Evolutionary conservation across 1,284 basidiomycete species (phyloP), one percentile per base, ranked within the genome.

Genomic region (Amylostereum areolatum): DNA sequence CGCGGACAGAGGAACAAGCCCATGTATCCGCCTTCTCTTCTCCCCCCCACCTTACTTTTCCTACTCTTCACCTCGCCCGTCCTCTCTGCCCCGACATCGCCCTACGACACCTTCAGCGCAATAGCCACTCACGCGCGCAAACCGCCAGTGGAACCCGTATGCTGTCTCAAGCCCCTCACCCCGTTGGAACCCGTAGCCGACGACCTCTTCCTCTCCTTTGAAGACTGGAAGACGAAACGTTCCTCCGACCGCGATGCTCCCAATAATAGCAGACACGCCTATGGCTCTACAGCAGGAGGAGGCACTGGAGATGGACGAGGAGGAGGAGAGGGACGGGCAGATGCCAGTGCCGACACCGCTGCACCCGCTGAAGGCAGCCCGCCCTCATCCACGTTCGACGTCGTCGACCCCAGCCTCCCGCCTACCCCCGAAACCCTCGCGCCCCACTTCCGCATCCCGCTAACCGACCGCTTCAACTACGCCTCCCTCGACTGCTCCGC

Each of bases 401-500:
- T 18, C 18, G 18, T 12, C 8, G 37, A 32, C 24, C 24, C 46
- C 24, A n/a, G 53, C 30, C 49, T 52, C 11, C 52, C 50, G 33
- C 53, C 60, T 32, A 47, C 47, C 6, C 51, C 46, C 39, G 63
- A 68, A 49, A 60, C 65, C 3, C 59, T 75, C 32, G 71, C 80
- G 24, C 81, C 83, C 0, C 81, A 85, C 55, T 81, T 85, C 61
- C 75, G 74, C 27, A 79, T 87, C 5, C 84, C 85, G 34, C 66
- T 86, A 36, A 79, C 74, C 5, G 88, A 89, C 65, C 74, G 92
- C 41, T 97, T 95, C 77, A 97, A 99, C 68, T 98, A 97, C 61
- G 96, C 96, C 32, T 87, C 85, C 37, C 66, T 87, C 52, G 96
- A 98, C 66, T 99, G 96, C 63, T 93, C 92, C 0, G 94, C 95